Evolutionary conservation across 2,329 filamentous ascomycete species (phyloP), one percentile per base, ranked within the genome.

Genomic region (Tolypocladium album): DNA sequence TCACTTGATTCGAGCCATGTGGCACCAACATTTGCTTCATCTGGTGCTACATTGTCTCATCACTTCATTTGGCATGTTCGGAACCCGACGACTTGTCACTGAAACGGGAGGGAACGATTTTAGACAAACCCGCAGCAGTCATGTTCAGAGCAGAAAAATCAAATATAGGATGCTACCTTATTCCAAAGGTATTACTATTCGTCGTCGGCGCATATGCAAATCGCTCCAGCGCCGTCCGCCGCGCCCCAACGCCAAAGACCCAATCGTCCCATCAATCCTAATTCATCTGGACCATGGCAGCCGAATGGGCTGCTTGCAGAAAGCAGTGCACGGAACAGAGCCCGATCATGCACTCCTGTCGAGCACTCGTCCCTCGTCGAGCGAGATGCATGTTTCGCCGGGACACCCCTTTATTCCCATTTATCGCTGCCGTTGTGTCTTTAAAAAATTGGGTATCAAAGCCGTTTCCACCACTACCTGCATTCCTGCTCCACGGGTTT

Each of bases 401-500:
- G 50, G 50, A 53, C 31, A 36, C 55, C 38, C 22, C 59, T 52
- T 58, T 43, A 56, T 43, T 61, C 56, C 43, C 56, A 36, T 56
- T 42, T 58, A 60, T 56, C 57, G 55, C 40, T 61, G 59, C 57
- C 57, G 55, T 61, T 40, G 36, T 59, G 8, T 34, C 50, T 20
- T 20, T 52, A 58, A 58, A 62, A 58, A 60, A 59, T 53, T 20
- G 42, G 61, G 64, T 64, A 61, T 63, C 62, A 62, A 62, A 27
- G 43, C 43, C 55, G 50, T 13, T 45, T 24, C 13, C 5, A 12
- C 39, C n/a, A 31, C 34, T 67, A 69, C 55, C 66, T 64, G 47
- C 65, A 56, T 59, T 68, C 70, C 59, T 75, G 73, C n/a, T 69
- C 66, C 20, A 75, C 67, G 24, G 72, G 68, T 64, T 74, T 72